Evolutionary conservation across 1,284 basidiomycete species (phyloP).

Genomic region (Sporisorium sorghi): DNA sequence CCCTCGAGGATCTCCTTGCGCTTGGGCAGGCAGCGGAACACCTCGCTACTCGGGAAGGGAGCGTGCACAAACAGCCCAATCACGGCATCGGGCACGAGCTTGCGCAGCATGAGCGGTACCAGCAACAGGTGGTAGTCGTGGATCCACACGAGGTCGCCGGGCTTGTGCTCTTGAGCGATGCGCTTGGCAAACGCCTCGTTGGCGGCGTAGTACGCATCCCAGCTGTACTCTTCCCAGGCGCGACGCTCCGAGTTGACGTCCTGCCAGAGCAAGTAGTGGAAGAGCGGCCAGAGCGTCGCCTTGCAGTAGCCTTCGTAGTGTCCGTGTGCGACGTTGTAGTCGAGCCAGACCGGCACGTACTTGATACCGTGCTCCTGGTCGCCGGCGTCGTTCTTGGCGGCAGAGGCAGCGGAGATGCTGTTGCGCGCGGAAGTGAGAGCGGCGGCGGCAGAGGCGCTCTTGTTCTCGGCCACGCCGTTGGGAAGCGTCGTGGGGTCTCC

Average conservation of each 20-base stretch:
- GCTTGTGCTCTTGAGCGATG: conserved; percentile 80
- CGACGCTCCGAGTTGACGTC: conserved; percentile 75
- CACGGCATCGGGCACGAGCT: conserved; percentile 78
- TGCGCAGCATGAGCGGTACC: conserved; percentile 85
- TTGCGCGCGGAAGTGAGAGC: conserved; percentile 70
- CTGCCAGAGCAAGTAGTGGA: conserved; percentile 98
- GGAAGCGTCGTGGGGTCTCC: conserved; percentile 44
- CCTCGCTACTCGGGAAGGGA: conserved; percentile 95
- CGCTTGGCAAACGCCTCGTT: conserved; percentile 86
- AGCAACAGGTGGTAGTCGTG: conserved; percentile 85
- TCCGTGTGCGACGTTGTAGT: conserved; percentile 87
- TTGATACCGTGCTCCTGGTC: conserved; percentile 69
- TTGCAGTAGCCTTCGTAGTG: conserved; percentile 97
- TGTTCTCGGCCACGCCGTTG: conserved; percentile 7
- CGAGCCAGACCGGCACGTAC: conserved; percentile 92
- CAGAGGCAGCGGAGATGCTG: conserved; percentile 71
- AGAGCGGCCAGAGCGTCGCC: conserved; percentile 94
- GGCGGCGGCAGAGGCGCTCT: conserved; percentile 72
- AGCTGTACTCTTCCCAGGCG: conserved; percentile 79
- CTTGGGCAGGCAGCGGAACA: conserved; percentile 88
- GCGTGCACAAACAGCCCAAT: conserved; percentile 96
- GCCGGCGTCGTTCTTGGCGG: conserved; percentile 67
- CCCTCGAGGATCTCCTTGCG: conserved; percentile 94
- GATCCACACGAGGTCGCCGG: conserved; percentile 81
- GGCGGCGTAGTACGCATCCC: conserved; percentile 84